These are phyloP conservation scores for Neurospora sp. DNA, from an alignment of 495 filamentous ascomycete species.

Conservation along the genomic window DNA sequence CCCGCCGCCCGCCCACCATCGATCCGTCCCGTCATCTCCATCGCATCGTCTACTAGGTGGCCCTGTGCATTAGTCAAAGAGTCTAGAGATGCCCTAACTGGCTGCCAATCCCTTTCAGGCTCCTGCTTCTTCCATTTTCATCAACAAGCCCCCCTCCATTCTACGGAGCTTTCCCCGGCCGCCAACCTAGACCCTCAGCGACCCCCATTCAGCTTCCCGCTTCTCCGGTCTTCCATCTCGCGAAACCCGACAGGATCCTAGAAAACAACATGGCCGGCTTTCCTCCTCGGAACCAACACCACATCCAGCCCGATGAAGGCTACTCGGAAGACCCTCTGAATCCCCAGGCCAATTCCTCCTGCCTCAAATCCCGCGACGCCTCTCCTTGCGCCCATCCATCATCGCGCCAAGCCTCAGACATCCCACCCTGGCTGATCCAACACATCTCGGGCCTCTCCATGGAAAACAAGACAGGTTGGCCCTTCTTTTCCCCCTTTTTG, in stretches of 20 bases:
- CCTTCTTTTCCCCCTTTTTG: background rate
- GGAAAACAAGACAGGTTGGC: slow-evolving; percentile 39
- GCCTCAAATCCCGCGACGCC: slow-evolving; percentile 15
- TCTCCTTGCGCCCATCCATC: slow-evolving; percentile 10
- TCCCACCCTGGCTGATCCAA: slow-evolving; percentile 34
- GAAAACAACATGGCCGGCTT: slow-evolving; percentile 14
- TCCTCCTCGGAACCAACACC: slow-evolving; percentile 13
- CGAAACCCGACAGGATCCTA: background rate
- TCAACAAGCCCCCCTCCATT: background rate
- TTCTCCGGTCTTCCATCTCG: background rate
- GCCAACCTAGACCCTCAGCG: background rate
- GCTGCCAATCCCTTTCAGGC: too few species aligned
- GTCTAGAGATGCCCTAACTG: background rate
- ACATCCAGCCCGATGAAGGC: slow-evolving; percentile 44
- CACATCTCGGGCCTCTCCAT: slow-evolving; percentile 37
- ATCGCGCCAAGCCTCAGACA: slow-evolving; percentile 17
- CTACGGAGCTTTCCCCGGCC: background rate
- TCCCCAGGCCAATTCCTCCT: slow-evolving; percentile 16
- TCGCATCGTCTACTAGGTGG: background rate
- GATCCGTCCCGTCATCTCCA: background rate
- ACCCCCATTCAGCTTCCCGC: background rate
- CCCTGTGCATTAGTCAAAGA: background rate
- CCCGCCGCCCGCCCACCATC: background rate
- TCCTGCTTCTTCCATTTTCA: too few species aligned
- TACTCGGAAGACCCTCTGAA: slow-evolving; percentile 49